Evolutionary conservation across 352 stramenopile genomes (phyloP).

Genomic region (Elongisporangium prolatum): DNA sequence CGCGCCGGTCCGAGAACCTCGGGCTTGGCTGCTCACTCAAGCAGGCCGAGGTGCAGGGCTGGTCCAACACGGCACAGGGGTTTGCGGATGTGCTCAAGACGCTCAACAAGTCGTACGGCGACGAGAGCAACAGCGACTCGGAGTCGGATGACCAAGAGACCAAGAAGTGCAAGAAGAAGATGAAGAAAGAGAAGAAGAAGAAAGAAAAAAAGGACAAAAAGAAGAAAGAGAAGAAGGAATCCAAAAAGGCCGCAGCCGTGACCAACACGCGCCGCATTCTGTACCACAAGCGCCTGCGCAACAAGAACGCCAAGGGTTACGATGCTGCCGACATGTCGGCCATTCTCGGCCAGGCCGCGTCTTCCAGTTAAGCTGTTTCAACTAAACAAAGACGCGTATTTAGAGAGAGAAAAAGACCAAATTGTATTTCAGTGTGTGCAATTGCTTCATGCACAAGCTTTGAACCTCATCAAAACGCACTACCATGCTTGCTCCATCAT

Average conservation of each 20-base stretch:
- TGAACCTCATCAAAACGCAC: background rate
- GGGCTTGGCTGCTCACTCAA: constrained; percentile 90
- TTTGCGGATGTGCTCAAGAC: constrained; percentile 84
- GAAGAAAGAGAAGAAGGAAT: constrained; percentile 33
- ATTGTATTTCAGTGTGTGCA: background rate
- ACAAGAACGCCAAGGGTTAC: constrained; percentile 88
- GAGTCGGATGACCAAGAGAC: constrained; percentile 19
- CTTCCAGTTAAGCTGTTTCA: constrained; percentile 15
- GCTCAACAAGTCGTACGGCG: constrained; percentile 80
- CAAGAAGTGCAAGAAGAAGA: constrained; percentile 35
- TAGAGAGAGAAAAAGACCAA: background rate
- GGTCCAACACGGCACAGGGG: constrained; percentile 69
- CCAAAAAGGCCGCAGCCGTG: constrained; percentile 28
- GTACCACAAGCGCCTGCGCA: constrained; percentile 75
- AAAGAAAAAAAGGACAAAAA: constrained; percentile 59
- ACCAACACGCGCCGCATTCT: constrained; percentile 50
- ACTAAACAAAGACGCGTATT: background rate
- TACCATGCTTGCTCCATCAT: background rate
- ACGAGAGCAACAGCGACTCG: constrained; percentile 29
- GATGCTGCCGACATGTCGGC: constrained; percentile 78
- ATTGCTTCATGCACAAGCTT: background rate
- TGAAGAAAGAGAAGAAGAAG: constrained; percentile 55
- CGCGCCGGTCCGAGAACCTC: constrained; percentile 84
- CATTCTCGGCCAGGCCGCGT: constrained; percentile 69
- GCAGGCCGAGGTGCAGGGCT: constrained; percentile 84